Percentiles rank a stretch among this genome's conserved stretches.
phyloP scores from a whole-genome alignment of 2,329 filamentous ascomycete species.

The Exserohilum rostratum region DNA sequence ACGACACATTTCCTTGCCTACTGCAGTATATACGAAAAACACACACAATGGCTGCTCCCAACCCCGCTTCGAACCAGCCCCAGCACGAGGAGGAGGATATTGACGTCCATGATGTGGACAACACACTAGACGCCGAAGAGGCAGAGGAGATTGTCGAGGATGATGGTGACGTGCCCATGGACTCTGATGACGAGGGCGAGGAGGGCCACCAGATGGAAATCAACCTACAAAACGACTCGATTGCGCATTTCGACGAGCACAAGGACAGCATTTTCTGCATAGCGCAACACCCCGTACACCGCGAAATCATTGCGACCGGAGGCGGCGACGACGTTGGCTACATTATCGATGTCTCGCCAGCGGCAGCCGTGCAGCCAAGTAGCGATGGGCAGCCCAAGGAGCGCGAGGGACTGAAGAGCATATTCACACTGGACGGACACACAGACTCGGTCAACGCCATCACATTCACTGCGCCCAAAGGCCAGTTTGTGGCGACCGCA shows the following conservation, averaged over 20 bases:
- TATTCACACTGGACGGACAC: slow-evolving; percentile 86
- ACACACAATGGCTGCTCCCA: slow-evolving; percentile 33
- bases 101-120: slow-evolving; percentile 66
- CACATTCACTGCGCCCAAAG: slow-evolving; percentile 79
- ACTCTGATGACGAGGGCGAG: slow-evolving; percentile 69
- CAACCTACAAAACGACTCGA: slow-evolving; percentile 85
- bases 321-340: slow-evolving; percentile 87
- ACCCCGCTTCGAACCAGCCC: slow-evolving; percentile 26
- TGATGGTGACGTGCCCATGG: slow-evolving; percentile 78
- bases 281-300: slow-evolving; percentile 83
- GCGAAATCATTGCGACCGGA: slow-evolving; percentile 82
- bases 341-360: slow-evolving; percentile 77
- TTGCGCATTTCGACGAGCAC: slow-evolving; percentile 89
- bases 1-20: neutral
- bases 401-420: slow-evolving; percentile 64
- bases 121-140: slow-evolving; percentile 78
- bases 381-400: slow-evolving; percentile 59
- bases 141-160: slow-evolving; percentile 74
- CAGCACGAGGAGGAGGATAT: slow-evolving; percentile 40
- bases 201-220: slow-evolving; percentile 69
- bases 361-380: slow-evolving; percentile 67
- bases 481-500: slow-evolving; percentile 83
- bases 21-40: neutral
- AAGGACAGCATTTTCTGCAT: slow-evolving; percentile 94
- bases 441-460: slow-evolving; percentile 89